Evolutionary conservation across 371 early-diverging fungal species (phyloP).

Genomic region (Mortierella sp.): DNA sequence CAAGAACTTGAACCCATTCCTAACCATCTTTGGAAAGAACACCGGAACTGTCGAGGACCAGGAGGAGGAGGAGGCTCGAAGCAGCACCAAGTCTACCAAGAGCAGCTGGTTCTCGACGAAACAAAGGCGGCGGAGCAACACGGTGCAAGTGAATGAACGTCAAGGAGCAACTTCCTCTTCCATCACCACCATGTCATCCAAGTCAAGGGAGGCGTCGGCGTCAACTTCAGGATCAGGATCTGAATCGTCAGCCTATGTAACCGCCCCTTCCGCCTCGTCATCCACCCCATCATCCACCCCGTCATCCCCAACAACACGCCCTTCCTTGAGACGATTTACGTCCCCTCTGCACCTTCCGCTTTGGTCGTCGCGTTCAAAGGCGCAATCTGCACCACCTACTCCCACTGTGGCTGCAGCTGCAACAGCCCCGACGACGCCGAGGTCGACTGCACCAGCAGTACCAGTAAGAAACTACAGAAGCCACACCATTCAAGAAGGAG

Average conservation of each 20-base stretch:
- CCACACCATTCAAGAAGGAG: no score
- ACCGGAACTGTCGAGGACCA: no score
- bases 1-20: slow-evolving; percentile 17
- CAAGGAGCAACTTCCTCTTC: not conserved
- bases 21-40: slow-evolving; percentile 23
- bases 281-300: not conserved
- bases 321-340: slow-evolving; percentile 14
- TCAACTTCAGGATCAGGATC: not conserved
- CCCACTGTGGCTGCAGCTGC: slow-evolving; percentile 1
- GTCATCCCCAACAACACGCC: not conserved
- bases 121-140: not conserved
- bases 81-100: not conserved
- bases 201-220: not conserved
- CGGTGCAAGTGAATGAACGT: not conserved
- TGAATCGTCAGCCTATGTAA: not conserved
- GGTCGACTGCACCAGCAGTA: not conserved
- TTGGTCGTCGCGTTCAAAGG: not conserved
- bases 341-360: slow-evolving; percentile 11
- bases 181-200: no score
- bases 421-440: not conserved
- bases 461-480: no score
- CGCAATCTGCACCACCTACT: not conserved
- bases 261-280: not conserved
- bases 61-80: not conserved
- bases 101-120: slow-evolving; percentile 3